Percentiles rank a stretch among this genome's conserved stretches.
phyloP scores from a whole-genome alignment of 805 yeast species.

The Priceomyces haplophilus region DNA sequence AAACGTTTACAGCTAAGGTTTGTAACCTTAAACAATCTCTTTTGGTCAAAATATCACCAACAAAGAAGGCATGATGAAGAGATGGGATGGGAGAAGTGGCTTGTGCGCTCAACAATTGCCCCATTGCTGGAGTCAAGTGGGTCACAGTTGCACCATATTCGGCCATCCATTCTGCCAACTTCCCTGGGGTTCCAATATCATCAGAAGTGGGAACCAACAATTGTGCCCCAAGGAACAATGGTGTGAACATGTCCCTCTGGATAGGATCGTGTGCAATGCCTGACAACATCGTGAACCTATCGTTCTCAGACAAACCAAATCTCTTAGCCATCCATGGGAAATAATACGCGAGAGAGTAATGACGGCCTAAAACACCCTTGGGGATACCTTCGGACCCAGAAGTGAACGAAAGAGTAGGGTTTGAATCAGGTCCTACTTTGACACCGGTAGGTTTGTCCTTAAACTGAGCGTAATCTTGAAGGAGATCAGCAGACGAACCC shows the following conservation, averaged over 20 bases:
- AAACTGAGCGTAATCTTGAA: constrained; percentile 44
- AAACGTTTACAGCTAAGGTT: constrained; percentile 83
- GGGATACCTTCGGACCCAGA: constrained; percentile 99
- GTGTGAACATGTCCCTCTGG: constrained; percentile 98
- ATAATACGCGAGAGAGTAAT: constrained; percentile 92
- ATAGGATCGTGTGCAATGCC: constrained; percentile 99
- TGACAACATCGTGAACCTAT: constrained; percentile 93
- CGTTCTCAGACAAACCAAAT: constrained; percentile 72
- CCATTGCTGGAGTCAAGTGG: constrained; percentile 99
- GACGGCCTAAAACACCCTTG: constrained; percentile 98
- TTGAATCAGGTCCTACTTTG: constrained; percentile 93
- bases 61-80: constrained; percentile 95
- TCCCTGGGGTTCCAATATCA: constrained; percentile 98
- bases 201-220: constrained; percentile 91
- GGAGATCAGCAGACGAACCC: constrained; percentile 36
- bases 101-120: constrained; percentile 93
- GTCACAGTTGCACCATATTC: constrained; percentile 90
- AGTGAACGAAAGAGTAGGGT: constrained; percentile 94
- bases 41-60: constrained; percentile 95
- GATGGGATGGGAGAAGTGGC: constrained; percentile 83
- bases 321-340: constrained; percentile 98
- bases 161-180: constrained; percentile 96
- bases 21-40: constrained; percentile 94
- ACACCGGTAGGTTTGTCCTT: constrained; percentile 74
- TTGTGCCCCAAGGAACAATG: constrained; percentile 92